Evolutionary conservation across 1,139 yeast species (phyloP).

Genomic region (Kazachstania sp.): DNA sequence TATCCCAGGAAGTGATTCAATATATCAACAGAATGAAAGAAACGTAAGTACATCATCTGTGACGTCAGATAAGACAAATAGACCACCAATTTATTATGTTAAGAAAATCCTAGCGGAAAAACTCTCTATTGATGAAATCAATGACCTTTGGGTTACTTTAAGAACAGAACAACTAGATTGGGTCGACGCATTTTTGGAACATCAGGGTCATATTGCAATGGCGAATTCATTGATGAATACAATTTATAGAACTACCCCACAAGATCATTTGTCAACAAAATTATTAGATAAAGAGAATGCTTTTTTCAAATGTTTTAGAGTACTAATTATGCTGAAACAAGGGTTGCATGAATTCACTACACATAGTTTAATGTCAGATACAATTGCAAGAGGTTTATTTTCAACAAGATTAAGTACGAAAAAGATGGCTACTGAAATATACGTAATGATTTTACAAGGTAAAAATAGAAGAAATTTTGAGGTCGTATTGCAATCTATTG

Average conservation of each 20-base stretch:
- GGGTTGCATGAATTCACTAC: conserved; percentile 51
- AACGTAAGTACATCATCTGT: conserved; percentile 11
- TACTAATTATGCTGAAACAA: conserved; percentile 45
- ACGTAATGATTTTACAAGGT: conserved; percentile 47
- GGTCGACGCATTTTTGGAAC: conserved; percentile 73
- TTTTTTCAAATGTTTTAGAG: conserved; percentile 54
- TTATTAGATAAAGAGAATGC: conserved; percentile 50
- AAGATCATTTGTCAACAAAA: conserved; percentile 22
- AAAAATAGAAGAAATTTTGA: conserved; percentile 33
- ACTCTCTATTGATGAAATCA: conserved; percentile 63
- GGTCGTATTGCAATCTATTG: conserved; percentile 18
- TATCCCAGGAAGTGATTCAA: not conserved
- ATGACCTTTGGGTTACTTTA: conserved; percentile 80
- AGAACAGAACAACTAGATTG: conserved; percentile 88
- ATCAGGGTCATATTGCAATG: conserved; percentile 85
- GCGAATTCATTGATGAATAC: conserved; percentile 47
- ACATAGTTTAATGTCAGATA: conserved; percentile 45
- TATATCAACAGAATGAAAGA: conserved; percentile 3
- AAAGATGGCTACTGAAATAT: conserved; percentile 71
- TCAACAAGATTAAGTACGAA: conserved; percentile 66
- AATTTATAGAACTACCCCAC: conserved; percentile 18
- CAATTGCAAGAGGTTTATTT: conserved; percentile 50
- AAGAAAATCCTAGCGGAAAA: conserved; percentile 62
- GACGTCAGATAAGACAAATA: conserved; percentile 19
- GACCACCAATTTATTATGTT: conserved; percentile 71